A percentile compares a stretch with the other conserved stretches of the same genome.
These are phyloP conservation scores for Sechiopsis laciniata DNA, from an alignment of 306 rosid species.

Conservation along the genomic window DNA sequence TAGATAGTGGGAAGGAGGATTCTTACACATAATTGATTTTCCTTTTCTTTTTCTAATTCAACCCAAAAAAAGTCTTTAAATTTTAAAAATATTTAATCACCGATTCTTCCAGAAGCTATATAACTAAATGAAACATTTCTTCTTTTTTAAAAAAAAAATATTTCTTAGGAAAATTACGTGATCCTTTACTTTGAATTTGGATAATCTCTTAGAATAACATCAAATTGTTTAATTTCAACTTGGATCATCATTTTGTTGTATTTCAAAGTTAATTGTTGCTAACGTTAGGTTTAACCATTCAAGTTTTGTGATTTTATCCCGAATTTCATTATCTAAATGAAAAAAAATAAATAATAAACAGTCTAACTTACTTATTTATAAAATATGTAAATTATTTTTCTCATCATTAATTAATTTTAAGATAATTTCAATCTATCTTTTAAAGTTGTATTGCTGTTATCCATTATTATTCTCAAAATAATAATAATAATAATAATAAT, in stretches of 20 bases:
- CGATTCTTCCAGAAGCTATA: not conserved
- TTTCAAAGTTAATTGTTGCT: not conserved
- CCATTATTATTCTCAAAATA: too few species aligned
- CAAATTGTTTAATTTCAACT: not conserved
- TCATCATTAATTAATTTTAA: too few species aligned
- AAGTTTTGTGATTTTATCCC: not conserved
- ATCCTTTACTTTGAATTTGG: conserved; percentile 9
- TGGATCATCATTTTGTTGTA: not conserved
- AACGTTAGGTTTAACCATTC: not conserved
- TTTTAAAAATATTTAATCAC: not conserved
- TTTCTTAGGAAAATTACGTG: not conserved
- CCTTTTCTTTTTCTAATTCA: not conserved
- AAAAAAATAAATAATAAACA: too few species aligned
- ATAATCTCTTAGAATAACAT: not conserved
- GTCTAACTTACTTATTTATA: too few species aligned
- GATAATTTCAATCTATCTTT: too few species aligned
- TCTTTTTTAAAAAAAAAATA: too few species aligned
- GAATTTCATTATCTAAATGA: not conserved
- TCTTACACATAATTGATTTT: not conserved
- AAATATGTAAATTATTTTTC: too few species aligned
- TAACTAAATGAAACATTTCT: not conserved
- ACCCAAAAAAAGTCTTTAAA: not conserved
- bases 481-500: too few species aligned
- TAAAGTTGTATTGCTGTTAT: too few species aligned
- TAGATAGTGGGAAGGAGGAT: conserved; percentile 12